phyloP scores from a whole-genome alignment of 176 grass and related monocot species.

The Hordeum marinum region DNA sequence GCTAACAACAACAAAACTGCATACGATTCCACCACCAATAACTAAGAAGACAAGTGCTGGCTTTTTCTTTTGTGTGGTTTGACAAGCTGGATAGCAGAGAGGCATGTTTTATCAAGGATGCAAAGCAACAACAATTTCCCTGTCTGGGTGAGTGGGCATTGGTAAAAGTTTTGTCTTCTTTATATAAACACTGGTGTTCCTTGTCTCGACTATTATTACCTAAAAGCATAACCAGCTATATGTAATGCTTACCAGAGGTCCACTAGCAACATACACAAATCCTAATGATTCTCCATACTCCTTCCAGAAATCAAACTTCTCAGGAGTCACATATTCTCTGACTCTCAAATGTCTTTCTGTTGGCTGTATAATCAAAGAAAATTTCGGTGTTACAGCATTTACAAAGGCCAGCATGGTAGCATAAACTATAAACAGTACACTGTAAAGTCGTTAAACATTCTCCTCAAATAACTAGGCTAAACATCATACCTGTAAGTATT shows the following conservation, averaged over 20 bases:
- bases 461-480: neutral
- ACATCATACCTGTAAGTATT: constrained; percentile 77
- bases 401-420: neutral
- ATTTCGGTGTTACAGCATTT: neutral
- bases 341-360: constrained; percentile 71
- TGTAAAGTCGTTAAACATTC: neutral
- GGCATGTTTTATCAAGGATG: neutral
- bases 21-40: neutral
- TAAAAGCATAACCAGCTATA: neutral
- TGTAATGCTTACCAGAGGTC: constrained; percentile 58
- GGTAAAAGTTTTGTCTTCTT: neutral
- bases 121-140: neutral
- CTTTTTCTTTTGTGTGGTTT: neutral
- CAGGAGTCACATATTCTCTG: constrained; percentile 80
- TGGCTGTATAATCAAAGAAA: constrained; percentile 53
- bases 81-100: neutral
- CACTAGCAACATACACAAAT: constrained; percentile 84
- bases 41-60: neutral
- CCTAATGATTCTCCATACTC: constrained; percentile 80
- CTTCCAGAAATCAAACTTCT: constrained; percentile 92
- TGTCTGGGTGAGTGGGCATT: neutral
- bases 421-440: neutral
- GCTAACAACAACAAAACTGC: neutral
- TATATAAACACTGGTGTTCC: neutral
- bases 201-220: neutral